A percentile compares a stretch with the other conserved stretches of the same genome.
phyloP scores from a whole-genome alignment of 306 rosid species.

The Inga laurina region DNA sequence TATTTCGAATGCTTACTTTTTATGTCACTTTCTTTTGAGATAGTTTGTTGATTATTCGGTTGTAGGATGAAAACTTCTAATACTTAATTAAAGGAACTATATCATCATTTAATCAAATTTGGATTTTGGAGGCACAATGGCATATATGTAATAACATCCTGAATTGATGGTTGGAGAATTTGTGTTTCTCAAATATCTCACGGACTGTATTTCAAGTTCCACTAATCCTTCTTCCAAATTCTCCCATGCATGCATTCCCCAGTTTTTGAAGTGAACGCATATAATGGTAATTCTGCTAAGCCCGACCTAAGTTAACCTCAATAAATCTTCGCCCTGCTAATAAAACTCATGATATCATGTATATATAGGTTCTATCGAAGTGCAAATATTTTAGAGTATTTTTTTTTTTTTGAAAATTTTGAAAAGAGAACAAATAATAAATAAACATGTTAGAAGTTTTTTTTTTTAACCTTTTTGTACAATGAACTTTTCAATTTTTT shows the following conservation, averaged over 20 bases:
- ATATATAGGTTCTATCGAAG: not conserved
- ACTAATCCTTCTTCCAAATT: not conserved
- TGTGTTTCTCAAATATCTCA: constrained; percentile 14
- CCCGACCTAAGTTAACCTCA: too few species aligned
- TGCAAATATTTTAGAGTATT: not conserved
- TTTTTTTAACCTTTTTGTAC: not conserved
- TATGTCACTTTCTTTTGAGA: not conserved
- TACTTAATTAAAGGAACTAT: not conserved
- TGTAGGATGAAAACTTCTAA: not conserved
- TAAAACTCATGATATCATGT: not conserved
- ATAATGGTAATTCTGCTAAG: too few species aligned
- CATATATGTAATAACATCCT: not conserved
- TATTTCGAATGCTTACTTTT: not conserved
- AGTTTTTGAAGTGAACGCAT: not conserved
- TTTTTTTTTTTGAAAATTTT: too few species aligned
- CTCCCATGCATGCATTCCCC: not conserved
- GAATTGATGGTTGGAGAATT: not conserved
- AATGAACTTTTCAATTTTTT: too few species aligned
- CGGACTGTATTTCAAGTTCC: not conserved
- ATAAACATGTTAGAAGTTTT: not conserved
- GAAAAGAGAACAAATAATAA: too few species aligned
- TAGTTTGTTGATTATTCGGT: not conserved
- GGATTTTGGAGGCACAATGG: not conserved
- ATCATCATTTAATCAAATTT: not conserved
- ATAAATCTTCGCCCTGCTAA: not conserved